Percentiles rank a stretch among this genome's conserved stretches.
Conservation (phyloP, 495 filamentous ascomycete genomes). For the Annulohypoxylon maeteangense region DNA sequence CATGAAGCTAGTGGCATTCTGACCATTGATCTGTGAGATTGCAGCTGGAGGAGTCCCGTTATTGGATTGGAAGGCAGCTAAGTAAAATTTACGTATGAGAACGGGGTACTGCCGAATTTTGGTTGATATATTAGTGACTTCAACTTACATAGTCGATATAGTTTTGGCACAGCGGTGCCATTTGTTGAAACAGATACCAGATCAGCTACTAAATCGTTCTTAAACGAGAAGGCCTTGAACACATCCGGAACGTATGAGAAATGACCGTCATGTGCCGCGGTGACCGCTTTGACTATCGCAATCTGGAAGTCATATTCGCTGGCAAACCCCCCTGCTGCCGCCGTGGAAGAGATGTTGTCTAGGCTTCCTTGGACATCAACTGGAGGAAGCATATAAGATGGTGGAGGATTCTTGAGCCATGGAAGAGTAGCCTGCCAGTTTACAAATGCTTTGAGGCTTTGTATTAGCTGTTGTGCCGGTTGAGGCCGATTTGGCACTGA, state of each 20-base stretch:
- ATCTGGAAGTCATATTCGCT: constrained; percentile 65
- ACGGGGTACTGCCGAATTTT: not conserved
- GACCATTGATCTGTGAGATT: constrained; percentile 48
- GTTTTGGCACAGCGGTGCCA: constrained; percentile 45
- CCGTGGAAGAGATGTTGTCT: constrained; percentile 47
- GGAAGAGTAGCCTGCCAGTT: constrained; percentile 55
- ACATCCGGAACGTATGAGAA: constrained; percentile 48
- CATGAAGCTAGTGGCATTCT: constrained; percentile 43
- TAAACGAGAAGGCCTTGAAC: constrained; percentile 46
- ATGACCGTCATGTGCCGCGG: constrained; percentile 62
- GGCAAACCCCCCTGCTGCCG: constrained; percentile 47
- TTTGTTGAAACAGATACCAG: constrained; percentile 49
- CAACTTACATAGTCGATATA: constrained; percentile 47
- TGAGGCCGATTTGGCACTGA: constrained; percentile 47
- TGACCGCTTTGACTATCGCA: constrained; percentile 53
- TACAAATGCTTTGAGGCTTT: constrained; percentile 49
- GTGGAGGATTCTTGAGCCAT: constrained; percentile 57
- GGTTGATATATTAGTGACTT: not conserved
- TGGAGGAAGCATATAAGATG: constrained; percentile 49
- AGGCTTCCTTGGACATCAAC: constrained; percentile 56
- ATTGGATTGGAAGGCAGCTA: constrained; percentile 16
- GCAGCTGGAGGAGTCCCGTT: constrained; percentile 1
- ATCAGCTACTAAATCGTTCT: constrained; percentile 39
- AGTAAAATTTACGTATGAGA: not conserved
- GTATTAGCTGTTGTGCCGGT: constrained; percentile 45